Evolutionary conservation across 768 basidiomycete genomes (phyloP).

Genomic region (Dioszegia crocea): DNA sequence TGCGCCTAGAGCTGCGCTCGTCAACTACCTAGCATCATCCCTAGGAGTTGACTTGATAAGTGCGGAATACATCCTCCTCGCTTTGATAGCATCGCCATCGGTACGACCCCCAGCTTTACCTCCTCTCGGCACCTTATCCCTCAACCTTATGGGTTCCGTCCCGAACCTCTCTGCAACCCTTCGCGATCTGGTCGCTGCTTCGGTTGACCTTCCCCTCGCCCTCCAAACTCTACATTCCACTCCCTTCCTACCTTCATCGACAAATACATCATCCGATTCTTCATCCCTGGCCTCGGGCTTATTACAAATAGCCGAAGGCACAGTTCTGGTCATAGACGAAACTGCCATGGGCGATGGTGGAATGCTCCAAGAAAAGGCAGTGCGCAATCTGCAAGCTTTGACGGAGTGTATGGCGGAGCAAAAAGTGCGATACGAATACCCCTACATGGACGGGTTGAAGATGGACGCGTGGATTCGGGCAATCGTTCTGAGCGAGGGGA

Average conservation of each 20-base stretch:
- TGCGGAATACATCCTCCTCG: constrained; percentile 35
- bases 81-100: constrained; percentile 34
- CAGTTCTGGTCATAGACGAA: constrained; percentile 40
- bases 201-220: constrained; percentile 29
- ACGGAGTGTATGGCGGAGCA: constrained; percentile 33
- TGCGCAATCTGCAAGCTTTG: constrained; percentile 41
- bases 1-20: neutral
- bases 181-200: constrained; percentile 19
- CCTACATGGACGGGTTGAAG: constrained; percentile 45
- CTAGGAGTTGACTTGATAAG: constrained; percentile 23
- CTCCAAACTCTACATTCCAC: constrained; percentile 31
- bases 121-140: constrained; percentile 41
- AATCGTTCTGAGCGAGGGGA: constrained; percentile 40
- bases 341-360: constrained; percentile 45
- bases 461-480: constrained; percentile 42
- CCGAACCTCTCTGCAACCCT: neutral
- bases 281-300: constrained; percentile 37
- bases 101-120: constrained; percentile 24
- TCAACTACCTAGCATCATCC: neutral
- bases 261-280: constrained; percentile 17
- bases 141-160: constrained; percentile 32
- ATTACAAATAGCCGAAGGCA: constrained; percentile 40
- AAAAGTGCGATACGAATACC: constrained; percentile 44
- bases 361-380: constrained; percentile 38
- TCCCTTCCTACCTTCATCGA: constrained; percentile 23